Conservation (phyloP, 2,329 filamentous ascomycete species). For the Clonostachys solani region DNA sequence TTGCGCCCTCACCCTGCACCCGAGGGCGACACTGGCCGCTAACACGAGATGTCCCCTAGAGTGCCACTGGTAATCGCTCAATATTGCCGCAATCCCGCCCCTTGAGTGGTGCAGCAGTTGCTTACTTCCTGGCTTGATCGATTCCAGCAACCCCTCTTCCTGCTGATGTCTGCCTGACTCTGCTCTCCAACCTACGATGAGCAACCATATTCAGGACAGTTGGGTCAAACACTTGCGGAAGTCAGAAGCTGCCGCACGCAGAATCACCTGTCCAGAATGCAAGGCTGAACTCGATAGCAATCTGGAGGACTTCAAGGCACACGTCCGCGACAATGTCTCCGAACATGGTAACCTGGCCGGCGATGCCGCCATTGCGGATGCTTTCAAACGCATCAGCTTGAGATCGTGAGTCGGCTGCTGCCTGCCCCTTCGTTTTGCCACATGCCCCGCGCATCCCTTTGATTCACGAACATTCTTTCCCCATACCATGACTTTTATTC, state of each 20-base stretch:
- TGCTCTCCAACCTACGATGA: too few species aligned
- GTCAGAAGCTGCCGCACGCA: background rate
- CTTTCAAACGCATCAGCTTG: conserved; percentile 12
- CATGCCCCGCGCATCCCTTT: background rate
- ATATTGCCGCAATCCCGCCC: too few species aligned
- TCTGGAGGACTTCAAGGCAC: conserved; percentile 16
- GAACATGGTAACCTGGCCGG: conserved; percentile 12
- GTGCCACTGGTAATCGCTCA: too few species aligned
- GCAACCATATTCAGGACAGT: background rate
- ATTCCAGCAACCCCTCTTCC: too few species aligned
- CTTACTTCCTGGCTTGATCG: too few species aligned
- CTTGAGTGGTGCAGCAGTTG: too few species aligned
- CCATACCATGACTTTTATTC: background rate
- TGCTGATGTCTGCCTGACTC: too few species aligned
- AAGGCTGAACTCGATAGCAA: conserved; percentile 10
- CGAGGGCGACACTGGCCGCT: too few species aligned
- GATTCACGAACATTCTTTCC: background rate
- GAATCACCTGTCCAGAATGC: conserved; percentile 14
- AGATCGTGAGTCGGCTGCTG: background rate
- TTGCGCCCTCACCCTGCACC: too few species aligned
- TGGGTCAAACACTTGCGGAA: conserved; percentile 2
- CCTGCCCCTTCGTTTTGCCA: background rate
- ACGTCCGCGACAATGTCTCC: conserved; percentile 9
- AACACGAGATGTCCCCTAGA: too few species aligned
- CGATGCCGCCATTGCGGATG: conserved; percentile 16